Evolutionary conservation across 768 basidiomycete genomes (phyloP).

Genomic region (Collybia sp.): DNA sequence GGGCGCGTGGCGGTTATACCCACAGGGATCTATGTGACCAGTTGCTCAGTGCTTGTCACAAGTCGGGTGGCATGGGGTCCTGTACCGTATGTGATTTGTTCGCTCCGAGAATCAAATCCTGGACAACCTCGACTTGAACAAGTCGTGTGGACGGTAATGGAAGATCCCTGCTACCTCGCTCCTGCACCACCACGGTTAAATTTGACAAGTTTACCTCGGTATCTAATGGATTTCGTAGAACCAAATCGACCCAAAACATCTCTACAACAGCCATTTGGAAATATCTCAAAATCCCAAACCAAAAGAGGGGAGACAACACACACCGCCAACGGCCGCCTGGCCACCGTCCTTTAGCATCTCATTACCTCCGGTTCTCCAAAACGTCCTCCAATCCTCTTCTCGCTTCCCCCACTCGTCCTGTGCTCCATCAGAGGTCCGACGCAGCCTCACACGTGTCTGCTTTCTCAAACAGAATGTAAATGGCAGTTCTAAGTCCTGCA

Average conservation of each 20-base stretch:
- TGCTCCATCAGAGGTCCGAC: slow-evolving; percentile 38
- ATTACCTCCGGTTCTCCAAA: slow-evolving; percentile 53
- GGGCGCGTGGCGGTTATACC: slow-evolving; percentile 50
- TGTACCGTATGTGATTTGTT: slow-evolving; percentile 64
- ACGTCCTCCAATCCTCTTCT: slow-evolving; percentile 62
- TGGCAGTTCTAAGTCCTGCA: slow-evolving; percentile 53
- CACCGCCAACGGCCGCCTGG: slow-evolving; percentile 63
- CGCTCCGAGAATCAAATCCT: slow-evolving; percentile 57
- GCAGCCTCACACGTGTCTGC: slow-evolving; percentile 54
- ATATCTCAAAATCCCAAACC: slow-evolving; percentile 2
- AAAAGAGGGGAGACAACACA: slow-evolving; percentile 7
- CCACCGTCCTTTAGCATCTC: slow-evolving; percentile 50
- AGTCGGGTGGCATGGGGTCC: neutral
- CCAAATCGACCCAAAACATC: slow-evolving; percentile 72
- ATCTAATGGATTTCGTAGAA: slow-evolving; percentile 66
- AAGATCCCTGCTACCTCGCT: slow-evolving; percentile 24
- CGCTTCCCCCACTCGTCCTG: slow-evolving; percentile 54
- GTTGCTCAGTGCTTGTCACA: neutral
- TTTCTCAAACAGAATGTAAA: slow-evolving; percentile 59
- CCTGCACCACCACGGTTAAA: slow-evolving; percentile 50
- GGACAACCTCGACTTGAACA: slow-evolving; percentile 54
- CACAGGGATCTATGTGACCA: slow-evolving; percentile 52
- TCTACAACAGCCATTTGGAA: slow-evolving; percentile 35
- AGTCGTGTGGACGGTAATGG: slow-evolving; percentile 26
- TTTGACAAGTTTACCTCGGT: slow-evolving; percentile 67